Evolutionary conservation across 768 basidiomycete genomes (phyloP).

Genomic region (Solioccasus polychromus): DNA sequence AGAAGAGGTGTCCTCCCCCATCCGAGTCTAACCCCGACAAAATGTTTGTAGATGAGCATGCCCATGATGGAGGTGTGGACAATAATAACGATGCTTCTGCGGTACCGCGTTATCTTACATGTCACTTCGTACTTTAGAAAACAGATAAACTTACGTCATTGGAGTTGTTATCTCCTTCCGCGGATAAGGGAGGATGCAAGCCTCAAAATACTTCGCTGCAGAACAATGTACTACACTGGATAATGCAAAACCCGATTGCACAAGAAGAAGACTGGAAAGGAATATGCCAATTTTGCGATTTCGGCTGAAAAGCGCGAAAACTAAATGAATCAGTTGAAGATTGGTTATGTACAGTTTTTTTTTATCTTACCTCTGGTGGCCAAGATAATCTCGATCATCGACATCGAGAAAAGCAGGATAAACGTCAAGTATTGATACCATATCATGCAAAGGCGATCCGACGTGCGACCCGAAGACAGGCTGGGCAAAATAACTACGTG

Average conservation of each 20-base stretch:
- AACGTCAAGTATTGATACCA: conserved; percentile 10
- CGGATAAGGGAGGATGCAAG: conserved; percentile 25
- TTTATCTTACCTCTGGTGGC: conserved; percentile 23
- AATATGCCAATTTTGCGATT: conserved; percentile 25
- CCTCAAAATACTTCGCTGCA: neutral
- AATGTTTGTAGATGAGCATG: conserved; percentile 38
- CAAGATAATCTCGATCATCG: conserved; percentile 22
- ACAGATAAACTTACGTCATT: conserved; percentile 16
- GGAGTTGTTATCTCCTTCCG: neutral
- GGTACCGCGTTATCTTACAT: neutral
- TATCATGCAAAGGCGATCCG: conserved; percentile 8
- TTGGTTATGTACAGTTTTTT: neutral
- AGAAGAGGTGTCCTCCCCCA: conserved; percentile 43
- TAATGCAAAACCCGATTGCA: conserved; percentile 16
- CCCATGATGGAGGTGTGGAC: conserved; percentile 38
- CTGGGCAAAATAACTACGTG: conserved; percentile 5
- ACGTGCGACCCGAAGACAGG: conserved; percentile 7
- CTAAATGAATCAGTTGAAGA: conserved; percentile 1
- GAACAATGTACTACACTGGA: conserved; percentile 20
- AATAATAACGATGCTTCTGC: conserved; percentile 20
- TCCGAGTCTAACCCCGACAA: conserved; percentile 31
- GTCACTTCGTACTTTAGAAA: neutral
- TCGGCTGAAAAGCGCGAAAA: conserved; percentile 34
- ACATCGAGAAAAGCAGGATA: conserved; percentile 7
- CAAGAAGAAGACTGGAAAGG: conserved; percentile 10